Base-by-base conservation (phyloP, 1,284 basidiomycete species). In the Trichosporon sp. region DNA sequence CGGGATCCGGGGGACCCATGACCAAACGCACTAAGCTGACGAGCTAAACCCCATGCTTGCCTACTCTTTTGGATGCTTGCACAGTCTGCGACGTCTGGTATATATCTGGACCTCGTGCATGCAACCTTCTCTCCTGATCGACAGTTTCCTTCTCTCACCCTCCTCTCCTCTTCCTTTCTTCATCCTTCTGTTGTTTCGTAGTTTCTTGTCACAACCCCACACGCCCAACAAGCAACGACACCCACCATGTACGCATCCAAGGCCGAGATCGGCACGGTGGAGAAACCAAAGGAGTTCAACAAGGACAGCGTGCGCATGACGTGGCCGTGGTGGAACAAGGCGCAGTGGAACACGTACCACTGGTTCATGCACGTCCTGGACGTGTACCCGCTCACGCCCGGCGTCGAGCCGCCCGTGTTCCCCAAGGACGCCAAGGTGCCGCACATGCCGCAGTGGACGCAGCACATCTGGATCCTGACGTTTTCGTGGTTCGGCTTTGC, bases 401-500 rank as follows among this genome's bases (percentile, higher is more conserved):
- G 19, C 14, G 12, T 12, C 2, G 21, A 37, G 10, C 37, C 67
- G 11, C 67, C 67, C 12, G 56, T 61, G 21, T 61, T 59, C 37
- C 38, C 54, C 8, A 68, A 68, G 56, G 19, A 7, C 21, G 67
- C 35, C 21, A 19, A 19, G 38, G 67, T 68, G 37, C 67, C 67
- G 37, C 67, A 68, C 67, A 37, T 68, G 32, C 38, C 67, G 10
- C 67, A 68, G 12, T 61, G 51, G 67, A 59, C 67, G 6, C 54
- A 61, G 67, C 67, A 68, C 37, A 5, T 46, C 14, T 67, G 6
- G 21, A 67, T 67, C 66, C 46, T 67, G 31, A 54, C 66, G 32
- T 67, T 67, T 12, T 31, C 66, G 14, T 67, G 66, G 66, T 31
- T 67, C n/a, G 19, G 43, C 0, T 67, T 37, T 19, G 66, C 66